Percentiles rank a stretch among this genome's conserved stretches.
phyloP scores from a whole-genome alignment of 2,329 filamentous ascomycete genomes.

The Botrytis porri region DNA sequence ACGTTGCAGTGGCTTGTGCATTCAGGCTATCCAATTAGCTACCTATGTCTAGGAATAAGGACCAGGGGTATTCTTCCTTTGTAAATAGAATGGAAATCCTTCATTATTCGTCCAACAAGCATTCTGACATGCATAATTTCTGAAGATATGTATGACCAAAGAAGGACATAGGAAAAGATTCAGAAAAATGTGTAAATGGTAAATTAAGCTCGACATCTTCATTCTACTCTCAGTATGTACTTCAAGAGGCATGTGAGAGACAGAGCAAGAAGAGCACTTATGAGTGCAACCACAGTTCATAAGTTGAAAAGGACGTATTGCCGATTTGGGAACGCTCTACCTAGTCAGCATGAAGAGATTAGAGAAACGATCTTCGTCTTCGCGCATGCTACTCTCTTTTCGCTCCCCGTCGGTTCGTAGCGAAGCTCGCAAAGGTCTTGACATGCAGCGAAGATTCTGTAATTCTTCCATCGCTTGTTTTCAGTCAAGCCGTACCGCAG shows the following conservation, averaged over 20 bases:
- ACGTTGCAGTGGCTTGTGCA: constrained; percentile 11
- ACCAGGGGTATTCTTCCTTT: background rate
- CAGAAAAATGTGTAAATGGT: background rate
- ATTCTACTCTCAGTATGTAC: background rate
- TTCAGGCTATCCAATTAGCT: constrained; percentile 9
- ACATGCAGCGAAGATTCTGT: constrained; percentile 21
- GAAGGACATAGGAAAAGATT: background rate
- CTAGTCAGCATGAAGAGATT: background rate
- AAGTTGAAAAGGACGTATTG: background rate
- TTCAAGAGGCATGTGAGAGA: background rate
- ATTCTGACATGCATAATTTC: constrained; percentile 8
- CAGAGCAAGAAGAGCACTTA: background rate
- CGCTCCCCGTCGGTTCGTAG: background rate
- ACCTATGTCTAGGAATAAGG: background rate
- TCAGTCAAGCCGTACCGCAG: constrained; percentile 10
- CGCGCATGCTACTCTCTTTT: background rate
- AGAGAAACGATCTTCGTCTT: constrained; percentile 9
- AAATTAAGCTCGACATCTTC: background rate
- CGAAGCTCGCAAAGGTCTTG: background rate
- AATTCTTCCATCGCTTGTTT: constrained; percentile 26
- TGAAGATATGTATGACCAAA: background rate
- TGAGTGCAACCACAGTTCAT: background rate
- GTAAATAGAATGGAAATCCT: constrained; percentile 1
- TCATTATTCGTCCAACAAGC: background rate
- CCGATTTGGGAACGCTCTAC: background rate